These are phyloP conservation scores for Pythium aquatile DNA, from an alignment of 352 stramenopile species.

Conservation along the genomic window DNA sequence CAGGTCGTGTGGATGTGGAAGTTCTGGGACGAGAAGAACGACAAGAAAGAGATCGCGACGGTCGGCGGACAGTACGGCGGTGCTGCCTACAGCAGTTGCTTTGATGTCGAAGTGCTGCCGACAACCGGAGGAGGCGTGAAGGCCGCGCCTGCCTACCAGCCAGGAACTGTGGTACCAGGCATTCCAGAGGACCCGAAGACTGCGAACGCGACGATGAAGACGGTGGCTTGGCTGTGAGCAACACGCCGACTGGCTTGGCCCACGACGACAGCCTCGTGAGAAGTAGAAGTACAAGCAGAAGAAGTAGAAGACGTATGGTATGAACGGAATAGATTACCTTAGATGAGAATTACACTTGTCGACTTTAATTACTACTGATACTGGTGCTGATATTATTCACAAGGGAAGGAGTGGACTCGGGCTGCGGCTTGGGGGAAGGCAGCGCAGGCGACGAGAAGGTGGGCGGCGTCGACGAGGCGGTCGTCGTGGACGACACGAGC, in stretches of 20 bases:
- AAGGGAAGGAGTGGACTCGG: constrained; percentile 14
- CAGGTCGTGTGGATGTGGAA: constrained; percentile 70
- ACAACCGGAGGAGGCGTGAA: background rate
- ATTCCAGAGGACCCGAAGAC: background rate
- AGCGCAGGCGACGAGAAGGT: constrained; percentile 3
- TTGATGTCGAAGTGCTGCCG: constrained; percentile 43
- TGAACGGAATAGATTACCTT: constrained; percentile 29
- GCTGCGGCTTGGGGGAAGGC: constrained; percentile 6
- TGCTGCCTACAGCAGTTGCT: constrained; percentile 58
- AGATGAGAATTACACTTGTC: constrained; percentile 22
- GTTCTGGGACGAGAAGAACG: constrained; percentile 48
- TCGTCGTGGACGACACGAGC: constrained; percentile 6
- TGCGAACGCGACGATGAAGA: constrained; percentile 1
- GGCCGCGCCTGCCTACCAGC: background rate
- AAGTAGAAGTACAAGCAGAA: background rate
- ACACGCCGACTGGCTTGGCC: background rate
- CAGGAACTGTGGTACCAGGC: constrained; percentile 4
- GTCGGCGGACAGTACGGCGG: constrained; percentile 46
- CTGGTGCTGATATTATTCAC: constrained; percentile 32
- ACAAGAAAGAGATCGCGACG: constrained; percentile 38
- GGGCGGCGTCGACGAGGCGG: background rate
- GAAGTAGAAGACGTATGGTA: background rate
- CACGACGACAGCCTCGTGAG: background rate
- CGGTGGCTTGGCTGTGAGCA: background rate
- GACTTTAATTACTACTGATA: constrained; percentile 37